These are phyloP conservation scores for Harringtonia lauricola DNA, from an alignment of 2,329 filamentous ascomycete species.

Conservation along the genomic window DNA sequence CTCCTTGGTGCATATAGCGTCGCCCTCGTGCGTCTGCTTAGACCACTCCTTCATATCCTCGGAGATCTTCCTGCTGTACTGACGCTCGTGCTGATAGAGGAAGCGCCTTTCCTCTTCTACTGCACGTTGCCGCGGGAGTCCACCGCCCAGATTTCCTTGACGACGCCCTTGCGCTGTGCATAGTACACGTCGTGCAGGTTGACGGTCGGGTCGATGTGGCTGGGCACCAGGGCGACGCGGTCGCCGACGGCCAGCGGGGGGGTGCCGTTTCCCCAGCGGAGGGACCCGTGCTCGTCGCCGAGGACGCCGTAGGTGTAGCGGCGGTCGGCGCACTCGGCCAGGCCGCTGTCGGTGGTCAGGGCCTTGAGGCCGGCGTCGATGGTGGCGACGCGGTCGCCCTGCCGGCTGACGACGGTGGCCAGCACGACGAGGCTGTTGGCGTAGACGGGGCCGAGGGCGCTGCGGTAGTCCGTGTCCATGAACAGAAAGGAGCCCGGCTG, in stretches of 20 bases:
- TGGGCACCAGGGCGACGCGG: constrained; percentile 39
- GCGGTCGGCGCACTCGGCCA: constrained; percentile 33
- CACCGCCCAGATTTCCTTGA: constrained; percentile 40
- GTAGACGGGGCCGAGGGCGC: constrained; percentile 37
- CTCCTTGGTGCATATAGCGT: too few relatives aligned
- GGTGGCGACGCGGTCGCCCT: constrained; percentile 30
- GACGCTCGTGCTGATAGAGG: too few relatives aligned
- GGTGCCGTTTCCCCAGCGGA: constrained; percentile 31
- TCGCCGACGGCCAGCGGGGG: constrained; percentile 30
- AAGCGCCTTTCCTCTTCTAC: too few relatives aligned
- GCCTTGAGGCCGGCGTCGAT: constrained; percentile 39
- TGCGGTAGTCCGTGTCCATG: constrained; percentile 46
- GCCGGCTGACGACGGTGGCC: constrained; percentile 35
- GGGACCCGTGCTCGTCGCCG: constrained; percentile 37
- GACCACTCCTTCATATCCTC: too few relatives aligned
- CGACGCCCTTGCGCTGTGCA: constrained; percentile 32
- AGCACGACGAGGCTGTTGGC: constrained; percentile 36
- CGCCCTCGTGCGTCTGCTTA: too few relatives aligned
- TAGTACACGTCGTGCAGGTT: constrained; percentile 41
- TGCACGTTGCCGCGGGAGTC: constrained; percentile 40
- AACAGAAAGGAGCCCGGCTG: constrained; percentile 45
- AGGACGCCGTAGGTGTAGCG: constrained; percentile 31
- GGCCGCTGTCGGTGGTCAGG: constrained; percentile 38
- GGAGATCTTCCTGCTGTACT: too few relatives aligned
- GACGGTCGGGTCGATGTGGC: constrained; percentile 43